Evolutionary conservation across 2,329 filamentous ascomycete species (phyloP).

Genomic region (Xylariaceae sp.): DNA sequence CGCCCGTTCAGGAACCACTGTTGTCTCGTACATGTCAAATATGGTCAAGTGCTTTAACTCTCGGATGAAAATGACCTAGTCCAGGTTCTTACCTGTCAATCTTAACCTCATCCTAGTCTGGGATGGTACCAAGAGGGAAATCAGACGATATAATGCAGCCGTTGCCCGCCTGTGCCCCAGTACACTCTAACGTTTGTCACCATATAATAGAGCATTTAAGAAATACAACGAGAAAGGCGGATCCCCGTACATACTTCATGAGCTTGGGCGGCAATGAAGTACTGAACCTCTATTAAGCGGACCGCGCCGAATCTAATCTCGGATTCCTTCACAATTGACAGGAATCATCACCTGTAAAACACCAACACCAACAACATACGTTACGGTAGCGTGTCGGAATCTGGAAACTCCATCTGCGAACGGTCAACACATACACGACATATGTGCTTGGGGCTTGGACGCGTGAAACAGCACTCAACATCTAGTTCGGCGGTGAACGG

Average conservation of each 20-base stretch:
- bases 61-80: constrained; percentile 40
- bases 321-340: constrained; percentile 26
- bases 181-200: constrained; percentile 32
- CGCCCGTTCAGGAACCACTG: constrained; percentile 45
- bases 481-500: constrained; percentile 26
- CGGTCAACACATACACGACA: constrained; percentile 28
- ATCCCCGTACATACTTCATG: constrained; percentile 28
- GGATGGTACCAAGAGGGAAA: constrained; percentile 37
- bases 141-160: constrained; percentile 49
- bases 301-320: constrained; percentile 28
- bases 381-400: constrained; percentile 19
- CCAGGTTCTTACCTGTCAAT: constrained; percentile 41
- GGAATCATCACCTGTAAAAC: constrained; percentile 22
- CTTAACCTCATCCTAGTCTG: constrained; percentile 34
- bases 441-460: constrained; percentile 36
- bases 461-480: constrained; percentile 30
- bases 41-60: constrained; percentile 46
- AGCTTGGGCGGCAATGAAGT: constrained; percentile 31
- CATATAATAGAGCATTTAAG: constrained; percentile 36
- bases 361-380: constrained; percentile 20
- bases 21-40: constrained; percentile 49
- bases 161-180: constrained; percentile 34
- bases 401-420: constrained; percentile 24
- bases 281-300: constrained; percentile 26
- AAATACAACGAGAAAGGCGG: constrained; percentile 32